Base-by-base conservation (phyloP, 305 asterid genomes). In the Salvia sclarea region DNA sequence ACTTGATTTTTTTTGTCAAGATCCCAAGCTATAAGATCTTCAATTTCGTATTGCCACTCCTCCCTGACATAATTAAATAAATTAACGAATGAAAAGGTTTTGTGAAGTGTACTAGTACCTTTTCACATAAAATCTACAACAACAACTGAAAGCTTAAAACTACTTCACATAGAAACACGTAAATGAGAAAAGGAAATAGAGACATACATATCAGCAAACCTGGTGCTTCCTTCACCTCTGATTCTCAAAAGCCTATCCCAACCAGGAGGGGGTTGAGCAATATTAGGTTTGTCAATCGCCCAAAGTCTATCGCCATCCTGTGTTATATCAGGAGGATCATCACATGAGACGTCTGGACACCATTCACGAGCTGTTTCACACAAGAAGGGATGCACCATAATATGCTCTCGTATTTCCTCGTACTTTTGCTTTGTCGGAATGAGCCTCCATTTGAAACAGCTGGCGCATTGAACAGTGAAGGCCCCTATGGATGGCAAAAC, bases 241-340 rank as follows among this genome's bases (percentile, higher is more conserved):
- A 93, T 82, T 76, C 92, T 79, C 78, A 91, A 71, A 72, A 88
- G 87, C 55, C 96, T 76, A 72, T 93, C 76, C 95, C 98, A 93
- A 28, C 97, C 96, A 28, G 80, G 79, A 66, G 97, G 98, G 21
- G 97, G 92, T 69, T 76, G 86, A 64, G 95, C 61, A 67, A 93
- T 90, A 68, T 75, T 83, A 33, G 96, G 96, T 55, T 80, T 86
- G 81, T 91, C 97, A 35, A 94, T 94, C 8, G 97, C 97, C 98
- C 98, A 94, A 61, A 89, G 88, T 80, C 95, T 82, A 56, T 86
- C 83, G 16, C 90, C 95, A 79, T 93, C 97, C 78, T 84, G 92
- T 10, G 53, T 73, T 45, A 88, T 78, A 70, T 91, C 96, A 30
- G 95, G 83, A 45, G 83, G 86, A 67, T 86, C 93, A 20, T 80